These are phyloP conservation scores for Xylaria cubensis DNA, from an alignment of 495 filamentous ascomycete species.

Conservation along the genomic window DNA sequence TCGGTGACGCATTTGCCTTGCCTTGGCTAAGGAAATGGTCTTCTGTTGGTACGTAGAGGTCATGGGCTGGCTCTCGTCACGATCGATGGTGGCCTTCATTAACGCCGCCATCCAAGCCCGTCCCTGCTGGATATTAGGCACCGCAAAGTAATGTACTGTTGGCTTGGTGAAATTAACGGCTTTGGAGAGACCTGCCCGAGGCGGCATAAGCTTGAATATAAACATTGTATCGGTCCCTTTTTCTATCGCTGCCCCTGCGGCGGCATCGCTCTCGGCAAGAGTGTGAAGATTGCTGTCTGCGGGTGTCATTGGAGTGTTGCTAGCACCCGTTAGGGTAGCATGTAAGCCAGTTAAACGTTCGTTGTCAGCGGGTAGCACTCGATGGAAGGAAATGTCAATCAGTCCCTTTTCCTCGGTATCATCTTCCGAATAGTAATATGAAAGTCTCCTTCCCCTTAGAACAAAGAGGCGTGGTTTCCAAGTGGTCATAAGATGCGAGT, in stretches of 20 bases:
- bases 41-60: conserved; percentile 94
- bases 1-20: conserved; percentile 78
- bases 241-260: conserved; percentile 45
- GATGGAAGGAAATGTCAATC: conserved; percentile 97
- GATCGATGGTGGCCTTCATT: conserved; percentile 99
- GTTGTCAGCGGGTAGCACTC: conserved; percentile 92
- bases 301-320: conserved; percentile 75
- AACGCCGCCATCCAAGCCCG: conserved; percentile 98
- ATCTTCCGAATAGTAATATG: conserved; percentile 94
- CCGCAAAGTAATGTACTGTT: conserved; percentile 96
- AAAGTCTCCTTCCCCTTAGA: conserved; percentile 85
- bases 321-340: conserved; percentile 87
- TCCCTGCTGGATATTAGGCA: conserved; percentile 85
- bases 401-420: conserved; percentile 92
- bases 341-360: conserved; percentile 89
- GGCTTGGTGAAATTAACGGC: conserved; percentile 97
- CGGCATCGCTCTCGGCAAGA: conserved; percentile 51
- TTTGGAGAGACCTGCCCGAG: conserved; percentile 82
- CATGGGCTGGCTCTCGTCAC: conserved; percentile 78
- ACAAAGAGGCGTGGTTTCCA: conserved; percentile 98
- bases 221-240: conserved; percentile 70
- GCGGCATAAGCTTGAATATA: conserved; percentile 98
- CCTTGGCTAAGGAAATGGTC: conserved; percentile 88
- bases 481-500: conserved; percentile 90
- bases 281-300: conserved; percentile 67